Evolutionary conservation across 441 rosid genomes (phyloP).

Genomic region (Mallotus japonicus): DNA sequence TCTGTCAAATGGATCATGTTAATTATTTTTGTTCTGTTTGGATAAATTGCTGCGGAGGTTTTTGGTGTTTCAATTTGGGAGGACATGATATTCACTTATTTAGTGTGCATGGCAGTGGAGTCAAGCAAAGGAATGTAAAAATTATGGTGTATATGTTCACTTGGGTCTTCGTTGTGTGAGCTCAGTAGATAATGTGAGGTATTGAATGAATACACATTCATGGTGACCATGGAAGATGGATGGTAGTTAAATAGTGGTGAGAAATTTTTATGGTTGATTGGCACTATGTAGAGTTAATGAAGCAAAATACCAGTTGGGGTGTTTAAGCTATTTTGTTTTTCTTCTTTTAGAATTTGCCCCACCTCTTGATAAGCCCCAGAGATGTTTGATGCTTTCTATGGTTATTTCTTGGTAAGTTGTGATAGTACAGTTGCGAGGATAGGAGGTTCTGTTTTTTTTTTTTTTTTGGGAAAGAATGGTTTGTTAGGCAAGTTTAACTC

Average conservation of each 20-base stretch:
- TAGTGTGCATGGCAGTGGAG: background rate
- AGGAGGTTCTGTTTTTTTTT: background rate
- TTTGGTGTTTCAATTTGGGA: background rate
- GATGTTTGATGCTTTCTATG: background rate
- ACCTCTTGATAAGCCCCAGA: background rate
- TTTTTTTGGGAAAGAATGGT: background rate
- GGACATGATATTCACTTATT: background rate
- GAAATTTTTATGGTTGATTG: background rate
- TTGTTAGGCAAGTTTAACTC: background rate
- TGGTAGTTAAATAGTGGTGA: background rate
- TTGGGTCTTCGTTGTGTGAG: too few species aligned
- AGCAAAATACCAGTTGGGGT: background rate
- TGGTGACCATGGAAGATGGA: background rate
- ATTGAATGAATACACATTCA: background rate
- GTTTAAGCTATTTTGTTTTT: background rate
- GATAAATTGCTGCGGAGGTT: background rate
- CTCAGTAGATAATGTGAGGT: background rate
- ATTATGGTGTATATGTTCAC: background rate
- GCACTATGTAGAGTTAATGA: background rate
- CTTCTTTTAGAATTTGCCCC: background rate
- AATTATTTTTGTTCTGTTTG: background rate
- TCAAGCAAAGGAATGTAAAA: background rate
- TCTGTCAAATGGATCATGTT: too few species aligned
- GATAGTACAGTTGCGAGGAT: background rate
- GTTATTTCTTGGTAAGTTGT: background rate